Conservation (phyloP, 257 asterid species). For the Petunia axillaris region DNA sequence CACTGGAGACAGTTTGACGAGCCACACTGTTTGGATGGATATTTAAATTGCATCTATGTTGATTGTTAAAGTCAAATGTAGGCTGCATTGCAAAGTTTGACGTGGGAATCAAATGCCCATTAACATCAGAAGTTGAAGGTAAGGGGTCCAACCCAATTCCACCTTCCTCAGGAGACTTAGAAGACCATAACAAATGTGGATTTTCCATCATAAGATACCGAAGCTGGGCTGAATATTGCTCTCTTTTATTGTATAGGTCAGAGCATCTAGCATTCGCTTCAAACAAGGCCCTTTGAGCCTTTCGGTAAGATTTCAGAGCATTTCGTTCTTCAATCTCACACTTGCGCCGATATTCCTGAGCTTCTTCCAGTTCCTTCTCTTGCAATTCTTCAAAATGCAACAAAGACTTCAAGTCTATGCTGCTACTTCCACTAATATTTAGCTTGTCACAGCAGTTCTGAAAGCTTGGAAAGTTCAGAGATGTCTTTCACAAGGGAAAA, state of each 20-base stretch:
- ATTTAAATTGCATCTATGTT: conserved; percentile 26
- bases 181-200: conserved; percentile 41
- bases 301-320: conserved; percentile 50
- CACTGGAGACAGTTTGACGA: conserved; percentile 29
- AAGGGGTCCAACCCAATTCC: conserved; percentile 35
- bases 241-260: conserved; percentile 49
- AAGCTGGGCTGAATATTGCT: conserved; percentile 51
- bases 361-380: conserved; percentile 57
- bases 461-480: conserved; percentile 26
- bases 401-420: conserved; percentile 37
- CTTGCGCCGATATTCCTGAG: conserved; percentile 51
- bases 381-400: conserved; percentile 48
- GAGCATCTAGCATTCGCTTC: conserved; percentile 58
- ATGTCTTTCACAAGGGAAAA: conserved; percentile 26
- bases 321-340: conserved; percentile 54
- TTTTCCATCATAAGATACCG: conserved; percentile 53
- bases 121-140: conserved; percentile 33
- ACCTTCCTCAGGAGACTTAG: conserved; percentile 25
- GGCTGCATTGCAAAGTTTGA: conserved; percentile 33
- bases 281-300: conserved; percentile 51
- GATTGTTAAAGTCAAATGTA: conserved; percentile 34
- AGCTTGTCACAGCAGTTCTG: conserved; percentile 35
- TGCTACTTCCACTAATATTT: conserved; percentile 32
- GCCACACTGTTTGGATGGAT: conserved; percentile 31
- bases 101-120: conserved; percentile 33